phyloP scores from a whole-genome alignment of 2,329 filamentous ascomycete genomes.

The Ceratocystiopsis sp. region DNA sequence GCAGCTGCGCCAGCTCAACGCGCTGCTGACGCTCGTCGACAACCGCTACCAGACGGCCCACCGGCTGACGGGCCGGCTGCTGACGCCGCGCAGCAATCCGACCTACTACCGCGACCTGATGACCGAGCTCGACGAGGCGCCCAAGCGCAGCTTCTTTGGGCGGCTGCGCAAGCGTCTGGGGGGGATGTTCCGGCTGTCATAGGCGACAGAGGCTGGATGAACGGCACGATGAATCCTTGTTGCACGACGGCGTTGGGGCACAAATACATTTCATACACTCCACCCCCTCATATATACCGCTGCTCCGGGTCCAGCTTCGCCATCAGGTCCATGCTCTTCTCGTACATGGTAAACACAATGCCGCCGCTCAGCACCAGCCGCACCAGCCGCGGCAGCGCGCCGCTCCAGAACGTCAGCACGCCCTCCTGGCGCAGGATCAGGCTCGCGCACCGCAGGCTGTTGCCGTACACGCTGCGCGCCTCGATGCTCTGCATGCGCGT shows the following conservation, averaged over 20 bases:
- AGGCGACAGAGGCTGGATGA: constrained; percentile 3
- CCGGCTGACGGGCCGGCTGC: constrained; percentile 29
- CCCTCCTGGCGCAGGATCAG: constrained; percentile 83
- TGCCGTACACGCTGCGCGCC: constrained; percentile 64
- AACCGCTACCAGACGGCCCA: constrained; percentile 41
- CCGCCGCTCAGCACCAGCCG: constrained; percentile 81
- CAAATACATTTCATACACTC: not conserved
- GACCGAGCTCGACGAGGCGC: constrained; percentile 45
- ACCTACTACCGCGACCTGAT: constrained; percentile 45
- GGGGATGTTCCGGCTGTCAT: constrained; percentile 42
- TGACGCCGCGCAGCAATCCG: constrained; percentile 44
- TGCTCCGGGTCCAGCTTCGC: constrained; percentile 64
- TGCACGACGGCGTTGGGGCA: not conserved
- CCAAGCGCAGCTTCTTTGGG: constrained; percentile 35
- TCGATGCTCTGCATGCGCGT: constrained; percentile 96
- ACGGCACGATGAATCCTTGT: not conserved
- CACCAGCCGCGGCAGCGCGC: constrained; percentile 70
- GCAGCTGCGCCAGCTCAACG: constrained; percentile 40
- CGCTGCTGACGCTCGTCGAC: constrained; percentile 39
- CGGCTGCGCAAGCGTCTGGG: constrained; percentile 35
- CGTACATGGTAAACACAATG: constrained; percentile 97
- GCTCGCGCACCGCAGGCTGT: constrained; percentile 67
- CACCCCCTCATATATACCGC: constrained; percentile 47
- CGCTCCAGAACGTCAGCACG: constrained; percentile 81
- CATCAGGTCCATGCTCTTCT: constrained; percentile 88